Evolutionary conservation across 305 asterid genomes (phyloP).

Genomic region (Solanum aculeatissimum): DNA sequence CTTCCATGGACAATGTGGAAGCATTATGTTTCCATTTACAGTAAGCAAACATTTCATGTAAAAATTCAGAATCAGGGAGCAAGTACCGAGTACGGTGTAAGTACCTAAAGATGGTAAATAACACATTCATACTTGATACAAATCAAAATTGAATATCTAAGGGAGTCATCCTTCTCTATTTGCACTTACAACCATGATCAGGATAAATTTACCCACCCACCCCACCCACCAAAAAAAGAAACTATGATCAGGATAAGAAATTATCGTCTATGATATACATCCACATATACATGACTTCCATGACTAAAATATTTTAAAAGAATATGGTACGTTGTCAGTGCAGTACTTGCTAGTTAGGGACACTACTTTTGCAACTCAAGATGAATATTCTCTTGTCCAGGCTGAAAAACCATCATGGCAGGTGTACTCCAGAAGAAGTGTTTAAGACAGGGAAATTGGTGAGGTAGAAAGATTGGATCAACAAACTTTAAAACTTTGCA

Average conservation of each 20-base stretch:
- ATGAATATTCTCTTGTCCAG: neutral
- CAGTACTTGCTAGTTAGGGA: neutral
- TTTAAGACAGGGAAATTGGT: neutral
- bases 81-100: neutral
- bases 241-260: neutral
- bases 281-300: neutral
- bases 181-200: neutral
- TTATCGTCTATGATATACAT: neutral
- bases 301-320: neutral
- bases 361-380: neutral
- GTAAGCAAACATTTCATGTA: neutral
- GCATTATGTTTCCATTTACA: neutral
- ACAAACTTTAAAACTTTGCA: neutral
- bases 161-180: neutral
- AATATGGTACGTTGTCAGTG: neutral
- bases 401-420: neutral
- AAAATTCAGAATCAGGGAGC: neutral
- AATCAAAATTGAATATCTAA: neutral
- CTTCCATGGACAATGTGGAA: neutral
- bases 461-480: neutral
- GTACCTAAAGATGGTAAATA: neutral
- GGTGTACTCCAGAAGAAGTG: neutral
- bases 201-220: neutral
- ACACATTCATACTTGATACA: neutral
- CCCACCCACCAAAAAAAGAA: no score